phyloP scores from a whole-genome alignment of 1,284 basidiomycete genomes.

The Pholiota adiposa region DNA sequence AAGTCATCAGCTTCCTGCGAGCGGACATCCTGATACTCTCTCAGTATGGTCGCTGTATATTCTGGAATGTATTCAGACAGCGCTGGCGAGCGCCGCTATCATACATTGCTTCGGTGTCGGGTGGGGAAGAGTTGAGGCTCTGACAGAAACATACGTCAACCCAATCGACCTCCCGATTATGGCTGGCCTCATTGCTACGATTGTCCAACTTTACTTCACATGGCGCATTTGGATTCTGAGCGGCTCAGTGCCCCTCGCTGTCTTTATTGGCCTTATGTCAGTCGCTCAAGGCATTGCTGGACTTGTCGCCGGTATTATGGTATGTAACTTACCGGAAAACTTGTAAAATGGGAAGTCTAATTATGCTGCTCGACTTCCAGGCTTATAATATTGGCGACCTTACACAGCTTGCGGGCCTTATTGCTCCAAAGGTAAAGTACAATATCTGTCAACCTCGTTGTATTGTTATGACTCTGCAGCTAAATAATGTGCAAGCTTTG shows the following conservation, averaged over 20 bases:
- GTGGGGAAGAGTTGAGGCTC: slow-evolving; percentile 2
- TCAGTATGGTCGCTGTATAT: slow-evolving; percentile 1
- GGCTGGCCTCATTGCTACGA: slow-evolving; percentile 8
- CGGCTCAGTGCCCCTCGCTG: background rate
- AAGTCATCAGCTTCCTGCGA: background rate
- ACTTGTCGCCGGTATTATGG: slow-evolving; percentile 3
- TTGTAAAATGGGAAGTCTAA: background rate
- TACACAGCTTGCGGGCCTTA: background rate
- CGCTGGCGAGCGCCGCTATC: slow-evolving; percentile 4
- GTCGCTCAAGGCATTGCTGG: slow-evolving; percentile 6
- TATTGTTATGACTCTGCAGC: no score
- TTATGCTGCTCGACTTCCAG: background rate
- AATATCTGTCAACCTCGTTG: background rate
- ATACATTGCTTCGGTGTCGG: slow-evolving; percentile 8
- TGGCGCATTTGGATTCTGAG: slow-evolving; percentile 11
- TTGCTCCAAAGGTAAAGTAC: slow-evolving; percentile 7
- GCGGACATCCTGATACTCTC: background rate
- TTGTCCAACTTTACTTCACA: slow-evolving; percentile 8
- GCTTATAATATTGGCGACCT: slow-evolving; percentile 4
- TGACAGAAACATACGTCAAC: slow-evolving; percentile 5
- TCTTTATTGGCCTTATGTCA: slow-evolving; percentile 4
- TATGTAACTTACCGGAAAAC: background rate
- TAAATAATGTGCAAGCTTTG: background rate
- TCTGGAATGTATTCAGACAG: slow-evolving; percentile 7
- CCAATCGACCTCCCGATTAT: slow-evolving; percentile 6